phyloP scores from a whole-genome alignment of 805 yeast species.

The Saturnispora dispora region DNA sequence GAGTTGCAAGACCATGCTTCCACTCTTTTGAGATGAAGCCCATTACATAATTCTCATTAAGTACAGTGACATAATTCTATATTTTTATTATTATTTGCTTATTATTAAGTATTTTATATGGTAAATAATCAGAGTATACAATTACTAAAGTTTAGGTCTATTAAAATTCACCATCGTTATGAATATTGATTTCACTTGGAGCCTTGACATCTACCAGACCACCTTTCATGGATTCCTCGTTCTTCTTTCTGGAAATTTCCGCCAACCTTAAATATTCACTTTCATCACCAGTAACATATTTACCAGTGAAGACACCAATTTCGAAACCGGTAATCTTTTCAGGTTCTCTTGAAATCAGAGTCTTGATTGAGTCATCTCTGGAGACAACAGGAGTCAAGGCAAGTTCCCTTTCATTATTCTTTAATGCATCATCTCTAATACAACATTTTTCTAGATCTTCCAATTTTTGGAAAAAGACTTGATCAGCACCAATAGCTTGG shows the following conservation, averaged over 20 bases:
- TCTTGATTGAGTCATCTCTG: conserved; percentile 23
- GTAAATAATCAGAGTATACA: background rate
- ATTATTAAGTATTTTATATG: background rate
- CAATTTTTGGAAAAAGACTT: conserved; percentile 79
- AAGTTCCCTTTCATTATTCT: conserved; percentile 26
- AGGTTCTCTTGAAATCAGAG: conserved; percentile 18
- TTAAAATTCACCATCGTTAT: conserved; percentile 46
- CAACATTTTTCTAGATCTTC: conserved; percentile 81
- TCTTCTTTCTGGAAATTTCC: conserved; percentile 73
- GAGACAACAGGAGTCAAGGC: conserved; percentile 30
- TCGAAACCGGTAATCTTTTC: conserved; percentile 56
- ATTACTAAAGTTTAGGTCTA: background rate
- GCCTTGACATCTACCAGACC: conserved; percentile 66
- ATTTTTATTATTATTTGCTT: background rate
- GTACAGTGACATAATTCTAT: background rate
- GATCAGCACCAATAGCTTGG: conserved; percentile 76
- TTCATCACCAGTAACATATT: conserved; percentile 90
- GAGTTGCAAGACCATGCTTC: background rate
- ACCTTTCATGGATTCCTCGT: conserved; percentile 33
- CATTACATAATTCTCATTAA: background rate
- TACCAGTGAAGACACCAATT: conserved; percentile 94
- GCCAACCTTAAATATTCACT: conserved; percentile 72
- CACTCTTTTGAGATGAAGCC: background rate
- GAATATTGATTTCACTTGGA: conserved; percentile 53
- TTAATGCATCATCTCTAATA: conserved; percentile 26